Evolutionary conservation across 176 grass and related monocot species (phyloP).

Genomic region (Eragrostis curvula): DNA sequence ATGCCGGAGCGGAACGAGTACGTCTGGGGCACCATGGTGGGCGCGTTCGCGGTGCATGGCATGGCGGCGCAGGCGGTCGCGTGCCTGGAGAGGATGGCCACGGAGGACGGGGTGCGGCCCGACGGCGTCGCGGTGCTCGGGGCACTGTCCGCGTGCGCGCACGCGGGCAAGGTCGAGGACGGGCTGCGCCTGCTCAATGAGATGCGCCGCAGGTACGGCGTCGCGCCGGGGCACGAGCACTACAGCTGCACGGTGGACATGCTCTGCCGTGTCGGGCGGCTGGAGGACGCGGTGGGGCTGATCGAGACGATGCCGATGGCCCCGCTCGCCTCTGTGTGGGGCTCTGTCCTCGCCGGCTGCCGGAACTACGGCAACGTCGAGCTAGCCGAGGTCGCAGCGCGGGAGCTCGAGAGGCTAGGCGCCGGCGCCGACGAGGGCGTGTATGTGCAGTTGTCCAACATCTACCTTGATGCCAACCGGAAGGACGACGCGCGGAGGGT

Average conservation of each 20-base stretch:
- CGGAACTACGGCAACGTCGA: slow-evolving; percentile 64
- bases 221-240: slow-evolving; percentile 68
- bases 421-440: slow-evolving; percentile 64
- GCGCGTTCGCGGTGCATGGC: slow-evolving; percentile 78
- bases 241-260: slow-evolving; percentile 88
- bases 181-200: slow-evolving; percentile 57
- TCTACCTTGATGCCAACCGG: slow-evolving; percentile 70
- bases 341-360: slow-evolving; percentile 68
- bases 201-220: slow-evolving; percentile 54
- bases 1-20: slow-evolving; percentile 75
- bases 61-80: slow-evolving; percentile 42
- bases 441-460: slow-evolving; percentile 82
- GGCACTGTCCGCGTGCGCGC: slow-evolving; percentile 63
- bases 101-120: slow-evolving; percentile 60
- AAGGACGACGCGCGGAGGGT: slow-evolving; percentile 70
- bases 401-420: slow-evolving; percentile 60
- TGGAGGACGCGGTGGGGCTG: slow-evolving; percentile 58
- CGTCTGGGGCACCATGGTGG: slow-evolving; percentile 84
- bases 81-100: slow-evolving; percentile 66
- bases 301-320: slow-evolving; percentile 73
- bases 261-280: slow-evolving; percentile 75
- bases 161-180: slow-evolving; percentile 64
- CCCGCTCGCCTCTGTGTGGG: slow-evolving; percentile 68
- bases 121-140: slow-evolving; percentile 72
- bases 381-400: slow-evolving; percentile 65